Base-by-base conservation (phyloP, 2,329 filamentous ascomycete genomes). In the Aspergillus oerlinghausenensis region DNA sequence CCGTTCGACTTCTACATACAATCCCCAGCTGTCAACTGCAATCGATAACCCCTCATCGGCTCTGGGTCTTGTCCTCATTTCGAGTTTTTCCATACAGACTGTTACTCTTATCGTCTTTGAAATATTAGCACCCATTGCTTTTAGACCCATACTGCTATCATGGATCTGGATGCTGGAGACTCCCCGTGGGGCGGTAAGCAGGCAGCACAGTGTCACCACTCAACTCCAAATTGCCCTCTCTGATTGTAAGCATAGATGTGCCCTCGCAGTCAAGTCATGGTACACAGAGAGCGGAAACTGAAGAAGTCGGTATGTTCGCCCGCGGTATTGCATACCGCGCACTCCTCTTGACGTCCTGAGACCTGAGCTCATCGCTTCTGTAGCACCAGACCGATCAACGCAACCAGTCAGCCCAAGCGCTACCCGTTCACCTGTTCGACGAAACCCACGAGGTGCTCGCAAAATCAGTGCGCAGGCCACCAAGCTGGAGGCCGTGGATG, bases 401-500 rank as follows among this genome's bases (percentile, higher is more conserved):
- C 73, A 64, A 63, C 70, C 68, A 61, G 51, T 72, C 65, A 65
- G 73, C 61, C 64, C 76, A 43, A 73, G 74, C 59, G 73, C 77
- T 32, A 73, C 78, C 49, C 78, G 77, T 61, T 78, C 80, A 32
- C 75, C 79, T 49, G 75, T 74, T 52, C 75, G 73, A 60, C 77
- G 80, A 69, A 80, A 76, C 47, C 79, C 80, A 17, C 77, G 82
- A 61, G 75, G 75, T n/a, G 76, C 79, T 54, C 80, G 82, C 59
- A 83, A 84, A 68, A 79, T 85, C 67, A 83, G 77, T 67, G 80
- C 80, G 38, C 83, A 86, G 66, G 79, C 84, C 32, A 87, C 84
- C 47, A 82, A 81, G 55, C 76, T 87, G 59, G 84, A 87, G 73
- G 82, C 82, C 52, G 82, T 86, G 58, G 84, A 86, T 63, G 80